Conservation (phyloP, 2,329 filamentous ascomycete species). For the Penicillium sp. region DNA sequence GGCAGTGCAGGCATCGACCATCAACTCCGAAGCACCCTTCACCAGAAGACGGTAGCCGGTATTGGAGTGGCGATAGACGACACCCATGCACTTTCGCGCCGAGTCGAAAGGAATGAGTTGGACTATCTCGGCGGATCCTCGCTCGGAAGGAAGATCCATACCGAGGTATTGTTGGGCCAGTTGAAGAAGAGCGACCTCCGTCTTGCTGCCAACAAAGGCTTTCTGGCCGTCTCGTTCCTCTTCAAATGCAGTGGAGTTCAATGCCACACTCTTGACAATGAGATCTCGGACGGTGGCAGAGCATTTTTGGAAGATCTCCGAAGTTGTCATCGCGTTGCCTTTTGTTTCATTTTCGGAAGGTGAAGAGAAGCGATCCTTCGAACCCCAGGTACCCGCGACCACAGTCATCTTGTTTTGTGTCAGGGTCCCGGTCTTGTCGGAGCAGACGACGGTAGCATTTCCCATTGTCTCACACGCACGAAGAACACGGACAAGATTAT, state of each 20-base stretch:
- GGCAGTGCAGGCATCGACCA: conserved; percentile 36
- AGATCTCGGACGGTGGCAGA: conserved; percentile 32
- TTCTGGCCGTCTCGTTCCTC: conserved; percentile 61
- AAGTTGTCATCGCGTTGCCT: conserved; percentile 16
- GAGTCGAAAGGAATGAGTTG: conserved; percentile 73
- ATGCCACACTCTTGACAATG: conserved; percentile 39
- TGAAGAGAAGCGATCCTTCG: conserved; percentile 51
- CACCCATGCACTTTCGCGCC: conserved; percentile 60
- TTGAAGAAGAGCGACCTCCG: conserved; percentile 66
- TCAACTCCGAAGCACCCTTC: conserved; percentile 46
- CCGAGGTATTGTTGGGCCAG: conserved; percentile 62
- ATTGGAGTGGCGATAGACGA: conserved; percentile 39
- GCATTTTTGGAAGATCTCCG: conserved; percentile 29
- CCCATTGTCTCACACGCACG: conserved; percentile 78
- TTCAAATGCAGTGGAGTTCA: conserved; percentile 67
- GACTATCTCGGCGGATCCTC: conserved; percentile 54
- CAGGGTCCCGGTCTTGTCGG: conserved; percentile 70
- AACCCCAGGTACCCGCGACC: conserved; percentile 64
- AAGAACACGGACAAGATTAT: conserved; percentile 69
- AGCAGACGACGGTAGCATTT: conserved; percentile 73
- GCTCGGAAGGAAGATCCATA: conserved; percentile 61
- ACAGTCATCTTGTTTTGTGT: conserved; percentile 73
- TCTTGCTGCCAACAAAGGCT: conserved; percentile 71
- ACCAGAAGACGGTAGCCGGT: conserved; percentile 43
- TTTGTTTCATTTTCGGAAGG: conserved; percentile 19